Conservation (phyloP, 148 eudicot genomes). For the Rhododendron vialii region DNA sequence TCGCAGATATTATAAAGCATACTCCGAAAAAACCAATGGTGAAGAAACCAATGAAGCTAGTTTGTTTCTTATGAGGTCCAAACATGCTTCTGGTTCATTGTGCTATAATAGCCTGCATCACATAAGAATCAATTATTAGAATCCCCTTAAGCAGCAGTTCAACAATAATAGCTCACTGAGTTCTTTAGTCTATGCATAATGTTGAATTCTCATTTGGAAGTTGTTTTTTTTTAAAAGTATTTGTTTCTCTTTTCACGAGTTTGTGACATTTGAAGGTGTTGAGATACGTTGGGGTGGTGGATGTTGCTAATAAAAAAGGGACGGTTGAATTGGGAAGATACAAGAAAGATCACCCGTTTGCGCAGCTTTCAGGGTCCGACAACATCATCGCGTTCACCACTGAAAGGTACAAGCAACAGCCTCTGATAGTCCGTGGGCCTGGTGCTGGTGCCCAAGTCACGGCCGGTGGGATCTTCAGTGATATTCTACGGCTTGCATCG, state of each 20-base stretch:
- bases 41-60: not conserved
- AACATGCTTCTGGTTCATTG: not conserved
- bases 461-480: conserved; percentile 96
- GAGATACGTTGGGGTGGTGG: conserved; percentile 95
- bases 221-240: not conserved
- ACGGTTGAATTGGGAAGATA: conserved; percentile 66
- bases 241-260: not conserved
- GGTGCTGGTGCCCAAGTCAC: conserved; percentile 98
- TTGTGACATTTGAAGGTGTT: conserved; percentile 52
- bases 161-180: not conserved
- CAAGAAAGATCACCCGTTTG: conserved; percentile 91
- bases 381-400: conserved; percentile 92
- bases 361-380: conserved; percentile 91
- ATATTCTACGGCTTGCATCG: conserved; percentile 80
- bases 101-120: not conserved
- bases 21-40: not conserved
- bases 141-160: not conserved
- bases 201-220: not conserved
- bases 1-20: not conserved
- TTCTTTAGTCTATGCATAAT: not conserved
- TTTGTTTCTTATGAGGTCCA: not conserved
- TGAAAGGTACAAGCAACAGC: conserved; percentile 77
- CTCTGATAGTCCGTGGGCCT: conserved; percentile 91
- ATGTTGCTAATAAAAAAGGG: conserved; percentile 66
- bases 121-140: not conserved